A percentile compares a stretch with the other conserved stretches of the same genome.
phyloP scores from a whole-genome alignment of 768 basidiomycete species.

The Leccinum rimulosum region DNA sequence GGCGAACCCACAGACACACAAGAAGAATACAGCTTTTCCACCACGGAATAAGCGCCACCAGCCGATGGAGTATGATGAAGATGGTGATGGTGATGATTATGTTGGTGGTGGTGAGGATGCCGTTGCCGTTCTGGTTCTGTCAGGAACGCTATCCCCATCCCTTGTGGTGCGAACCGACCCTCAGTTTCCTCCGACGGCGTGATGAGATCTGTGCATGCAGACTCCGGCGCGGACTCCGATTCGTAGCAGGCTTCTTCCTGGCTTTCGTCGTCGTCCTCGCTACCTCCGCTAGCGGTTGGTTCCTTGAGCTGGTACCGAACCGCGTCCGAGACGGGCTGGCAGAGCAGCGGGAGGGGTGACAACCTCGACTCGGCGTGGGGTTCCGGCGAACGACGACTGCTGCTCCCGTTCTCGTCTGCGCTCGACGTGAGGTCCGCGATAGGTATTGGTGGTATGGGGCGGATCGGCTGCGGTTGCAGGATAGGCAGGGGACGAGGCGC shows the following conservation, averaged over 20 bases:
- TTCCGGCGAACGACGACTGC: neutral
- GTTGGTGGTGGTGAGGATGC: neutral
- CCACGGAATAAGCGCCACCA: constrained; percentile 17
- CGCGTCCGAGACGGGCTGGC: constrained; percentile 34
- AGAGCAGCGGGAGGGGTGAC: constrained; percentile 33
- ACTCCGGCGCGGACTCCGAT: constrained; percentile 12
- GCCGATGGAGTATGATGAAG: neutral
- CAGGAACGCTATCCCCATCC: constrained; percentile 15
- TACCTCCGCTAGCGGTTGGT: neutral
- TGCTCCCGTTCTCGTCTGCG: constrained; percentile 14
- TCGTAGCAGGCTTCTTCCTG: constrained; percentile 9
- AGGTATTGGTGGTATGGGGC: constrained; percentile 34
- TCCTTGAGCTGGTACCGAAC: constrained; percentile 30
- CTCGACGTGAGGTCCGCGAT: constrained; percentile 26
- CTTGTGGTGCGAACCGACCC: constrained; percentile 19
- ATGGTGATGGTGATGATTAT: neutral
- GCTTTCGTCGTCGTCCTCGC: constrained; percentile 1
- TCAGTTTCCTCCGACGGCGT: constrained; percentile 1
- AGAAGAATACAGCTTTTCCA: constrained; percentile 20
- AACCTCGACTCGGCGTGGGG: constrained; percentile 8
- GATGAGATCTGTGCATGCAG: constrained; percentile 21
- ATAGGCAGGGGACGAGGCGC: constrained; percentile 24
- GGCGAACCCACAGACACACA: constrained; percentile 18
- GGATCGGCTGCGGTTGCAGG: constrained; percentile 33
- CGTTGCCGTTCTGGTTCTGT: constrained; percentile 6